Evolutionary conservation across 2,329 filamentous ascomycete species (phyloP).

Genomic region (Samsoniella hepiali): DNA sequence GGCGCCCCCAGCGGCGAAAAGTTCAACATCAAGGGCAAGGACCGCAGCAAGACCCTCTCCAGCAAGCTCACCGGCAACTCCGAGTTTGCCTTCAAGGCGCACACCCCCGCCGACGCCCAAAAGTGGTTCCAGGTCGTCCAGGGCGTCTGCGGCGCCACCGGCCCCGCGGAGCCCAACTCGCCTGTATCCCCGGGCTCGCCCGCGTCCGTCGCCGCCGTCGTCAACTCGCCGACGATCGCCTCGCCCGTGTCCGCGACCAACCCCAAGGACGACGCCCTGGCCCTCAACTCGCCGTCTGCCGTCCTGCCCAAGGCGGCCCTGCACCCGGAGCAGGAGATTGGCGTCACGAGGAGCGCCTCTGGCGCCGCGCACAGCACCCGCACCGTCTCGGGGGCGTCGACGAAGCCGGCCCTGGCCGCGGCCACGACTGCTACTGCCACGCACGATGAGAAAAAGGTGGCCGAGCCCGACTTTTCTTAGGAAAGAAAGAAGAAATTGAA

Average conservation of each 20-base stretch:
- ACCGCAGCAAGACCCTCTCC: conserved; percentile 74
- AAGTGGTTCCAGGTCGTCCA: conserved; percentile 80
- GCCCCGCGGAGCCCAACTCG: conserved; percentile 31
- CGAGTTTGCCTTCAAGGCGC: conserved; percentile 85
- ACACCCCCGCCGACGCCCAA: conserved; percentile 73
- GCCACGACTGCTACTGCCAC: background rate
- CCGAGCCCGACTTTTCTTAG: conserved; percentile 6
- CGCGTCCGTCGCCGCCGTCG: conserved; percentile 10
- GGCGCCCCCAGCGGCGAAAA: conserved; percentile 71
- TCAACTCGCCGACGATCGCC: conserved; percentile 13
- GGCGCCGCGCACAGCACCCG: conserved; percentile 27
- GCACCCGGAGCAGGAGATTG: conserved; percentile 12
- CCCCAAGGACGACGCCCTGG: conserved; percentile 6
- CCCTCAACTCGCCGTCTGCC: conserved; percentile 8
- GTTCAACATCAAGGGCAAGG: conserved; percentile 95
- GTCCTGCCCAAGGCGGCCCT: background rate
- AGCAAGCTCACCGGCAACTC: conserved; percentile 76
- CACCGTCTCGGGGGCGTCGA: conserved; percentile 22
- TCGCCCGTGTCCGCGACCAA: background rate
- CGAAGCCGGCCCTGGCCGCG: background rate
- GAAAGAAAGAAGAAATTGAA: background rate
- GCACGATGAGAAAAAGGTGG: conserved; percentile 11
- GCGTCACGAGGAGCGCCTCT: conserved; percentile 16
- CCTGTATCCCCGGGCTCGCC: conserved; percentile 23
- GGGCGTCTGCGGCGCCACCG: conserved; percentile 53